Conservation (phyloP, 352 stramenopile species). For the Pythium vanterpoolii region DNA sequence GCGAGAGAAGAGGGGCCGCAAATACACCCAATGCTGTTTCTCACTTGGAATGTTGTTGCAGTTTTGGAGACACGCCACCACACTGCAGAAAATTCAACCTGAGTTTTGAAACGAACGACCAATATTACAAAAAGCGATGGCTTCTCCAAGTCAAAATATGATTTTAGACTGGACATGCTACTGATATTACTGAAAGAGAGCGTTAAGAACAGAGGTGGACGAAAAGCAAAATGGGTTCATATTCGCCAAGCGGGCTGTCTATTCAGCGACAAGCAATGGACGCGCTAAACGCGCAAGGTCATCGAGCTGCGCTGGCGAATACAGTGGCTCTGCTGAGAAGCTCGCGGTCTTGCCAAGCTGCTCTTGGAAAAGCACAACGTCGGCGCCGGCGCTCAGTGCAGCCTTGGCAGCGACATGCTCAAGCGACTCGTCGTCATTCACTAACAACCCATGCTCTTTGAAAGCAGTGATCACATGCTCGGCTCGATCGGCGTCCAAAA, state of each 20-base stretch:
- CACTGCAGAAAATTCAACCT: slow-evolving; percentile 9
- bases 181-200: background rate
- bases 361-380: slow-evolving; percentile 63
- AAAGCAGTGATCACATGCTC: slow-evolving; percentile 36
- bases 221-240: slow-evolving; percentile 1
- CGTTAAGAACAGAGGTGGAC: background rate
- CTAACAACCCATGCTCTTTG: slow-evolving; percentile 29
- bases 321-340: slow-evolving; percentile 33
- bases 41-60: background rate
- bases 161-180: background rate
- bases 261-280: slow-evolving; percentile 40
- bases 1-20: background rate
- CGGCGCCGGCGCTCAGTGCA: slow-evolving; percentile 45
- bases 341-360: slow-evolving; percentile 35
- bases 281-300: slow-evolving; percentile 27
- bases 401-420: slow-evolving; percentile 58
- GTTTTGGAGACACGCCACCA: slow-evolving; percentile 1
- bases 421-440: slow-evolving; percentile 21
- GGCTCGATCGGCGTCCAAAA: slow-evolving; percentile 46
- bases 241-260: background rate
- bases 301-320: slow-evolving; percentile 40
- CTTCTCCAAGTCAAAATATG: slow-evolving; percentile 1
- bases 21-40: slow-evolving; percentile 3
- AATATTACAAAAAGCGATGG: slow-evolving; percentile 9
- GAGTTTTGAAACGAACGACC: slow-evolving; percentile 14